Base-by-base conservation (phyloP, 2,329 filamentous ascomycete species). In the Aspergillus candidus region DNA sequence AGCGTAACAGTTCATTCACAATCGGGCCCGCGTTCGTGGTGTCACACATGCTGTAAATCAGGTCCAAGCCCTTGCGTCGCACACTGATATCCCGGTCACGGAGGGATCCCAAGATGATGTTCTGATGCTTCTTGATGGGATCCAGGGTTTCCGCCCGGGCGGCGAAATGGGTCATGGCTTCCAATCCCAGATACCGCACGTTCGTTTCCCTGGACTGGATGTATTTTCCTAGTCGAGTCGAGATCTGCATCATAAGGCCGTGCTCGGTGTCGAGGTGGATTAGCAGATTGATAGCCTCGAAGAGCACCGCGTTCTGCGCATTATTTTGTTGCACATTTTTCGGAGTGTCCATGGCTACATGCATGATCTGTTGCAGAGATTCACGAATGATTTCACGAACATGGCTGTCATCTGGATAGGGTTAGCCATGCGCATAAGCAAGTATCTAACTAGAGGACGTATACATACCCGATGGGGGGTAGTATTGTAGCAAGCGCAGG, bases 321-420 rank as follows among this genome's bases (percentile, higher is more conserved):
- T 98, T 98, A 68, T 98, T 98, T 64, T 98, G 93, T 68, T 98
- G 93, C 12, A 98, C 93, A 58, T 98, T 98, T 72, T 97, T 98
- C 41, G 88, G 93, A 62, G 88, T 83, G 61, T 97, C 91, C 74
- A 94, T 83, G 1, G 93, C 91, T 32, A 88, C 75, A 58, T 96
- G 88, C 63, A 98, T 76, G 36, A 97, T 94, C 65, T 85, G 88
- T 63, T 94, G 87, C 38, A 98, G 71, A 1, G 90, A 91, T 61
- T 95, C 86, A 37, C 93, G 84, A 51, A 98, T 93, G 70, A 98
- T 83, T 35, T 88, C 84, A 44, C 91, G 86, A 33, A 95, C 82
- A 63, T 96, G 88, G 29, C 85, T 89, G 63, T 98, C 93, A 60
- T 97, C 91, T 90, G 55, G 43, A 34, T 14, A 15, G 40, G 10